Percentiles rank a stretch among this genome's conserved stretches.
Evolutionary conservation across 345 rosid genomes (phyloP).

Genomic region (Hibiscus mutabilis): DNA sequence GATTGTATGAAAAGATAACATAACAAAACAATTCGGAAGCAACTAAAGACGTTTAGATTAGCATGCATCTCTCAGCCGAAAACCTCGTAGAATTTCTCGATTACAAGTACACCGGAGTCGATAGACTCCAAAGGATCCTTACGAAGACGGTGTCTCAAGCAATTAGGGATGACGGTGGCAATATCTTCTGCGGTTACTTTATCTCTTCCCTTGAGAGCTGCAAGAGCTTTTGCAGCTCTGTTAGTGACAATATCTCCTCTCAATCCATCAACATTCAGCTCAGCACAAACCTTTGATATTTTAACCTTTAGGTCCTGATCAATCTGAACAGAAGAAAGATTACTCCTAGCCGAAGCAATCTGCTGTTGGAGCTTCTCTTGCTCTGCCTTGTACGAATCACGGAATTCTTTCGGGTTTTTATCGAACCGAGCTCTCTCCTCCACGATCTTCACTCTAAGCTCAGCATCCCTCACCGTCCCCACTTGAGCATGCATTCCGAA

Average conservation of each 20-base stretch:
- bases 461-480: slow-evolving; percentile 83
- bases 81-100: slow-evolving; percentile 87
- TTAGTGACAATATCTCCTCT: slow-evolving; percentile 96
- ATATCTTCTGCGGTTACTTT: slow-evolving; percentile 74
- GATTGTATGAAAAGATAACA: neutral
- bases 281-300: slow-evolving; percentile 90
- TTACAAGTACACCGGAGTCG: slow-evolving; percentile 81
- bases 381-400: slow-evolving; percentile 60
- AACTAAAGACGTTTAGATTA: slow-evolving; percentile 6
- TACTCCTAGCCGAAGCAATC: slow-evolving; percentile 56
- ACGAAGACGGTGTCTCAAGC: slow-evolving; percentile 93
- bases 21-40: slow-evolving; percentile 2
- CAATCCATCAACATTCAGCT: slow-evolving; percentile 88
- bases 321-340: slow-evolving; percentile 69
- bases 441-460: slow-evolving; percentile 85
- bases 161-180: slow-evolving; percentile 95
- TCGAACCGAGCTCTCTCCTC: slow-evolving; percentile 89
- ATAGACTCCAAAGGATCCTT: slow-evolving; percentile 96
- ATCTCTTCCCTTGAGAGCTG: slow-evolving; percentile 81
- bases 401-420: slow-evolving; percentile 75
- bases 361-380: slow-evolving; percentile 92
- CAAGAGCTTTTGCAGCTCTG: slow-evolving; percentile 94
- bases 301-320: slow-evolving; percentile 79
- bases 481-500: slow-evolving; percentile 98
- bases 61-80: slow-evolving; percentile 41